Percentiles rank a stretch among this genome's conserved stretches.
Conservation (phyloP, 2,329 filamentous ascomycete species). For the Penicillium vulpinum region DNA sequence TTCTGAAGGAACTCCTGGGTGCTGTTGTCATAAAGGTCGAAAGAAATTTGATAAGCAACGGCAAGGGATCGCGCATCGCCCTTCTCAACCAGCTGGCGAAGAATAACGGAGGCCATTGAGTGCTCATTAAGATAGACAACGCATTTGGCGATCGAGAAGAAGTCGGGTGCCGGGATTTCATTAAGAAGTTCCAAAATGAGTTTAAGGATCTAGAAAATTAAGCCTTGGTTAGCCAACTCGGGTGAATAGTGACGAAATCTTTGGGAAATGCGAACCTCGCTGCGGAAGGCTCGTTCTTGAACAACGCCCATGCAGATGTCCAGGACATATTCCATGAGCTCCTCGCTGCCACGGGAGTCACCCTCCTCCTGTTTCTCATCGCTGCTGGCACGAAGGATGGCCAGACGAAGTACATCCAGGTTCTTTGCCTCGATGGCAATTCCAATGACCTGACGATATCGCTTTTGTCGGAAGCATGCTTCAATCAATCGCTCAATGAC, state of each 20-base stretch:
- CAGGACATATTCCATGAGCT: slow-evolving; percentile 94
- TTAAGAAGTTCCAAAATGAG: slow-evolving; percentile 94
- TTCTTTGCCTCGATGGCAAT: slow-evolving; percentile 95
- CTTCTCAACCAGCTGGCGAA: slow-evolving; percentile 76
- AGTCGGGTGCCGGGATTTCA: slow-evolving; percentile 88
- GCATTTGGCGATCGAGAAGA: slow-evolving; percentile 97
- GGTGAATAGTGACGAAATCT: neutral
- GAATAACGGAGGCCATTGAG: slow-evolving; percentile 82
- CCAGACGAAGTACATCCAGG: slow-evolving; percentile 78
- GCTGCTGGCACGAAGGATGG: slow-evolving; percentile 85
- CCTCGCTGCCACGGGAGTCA: slow-evolving; percentile 69
- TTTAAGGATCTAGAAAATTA: slow-evolving; percentile 66
- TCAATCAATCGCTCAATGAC: slow-evolving; percentile 91
- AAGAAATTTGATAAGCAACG: slow-evolving; percentile 94
- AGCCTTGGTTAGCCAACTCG: neutral
- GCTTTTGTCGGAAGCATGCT: slow-evolving; percentile 78
- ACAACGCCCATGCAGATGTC: slow-evolving; percentile 98
- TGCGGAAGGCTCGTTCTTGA: slow-evolving; percentile 83
- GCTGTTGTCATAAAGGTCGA: slow-evolving; percentile 97
- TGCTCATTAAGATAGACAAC: slow-evolving; percentile 94
- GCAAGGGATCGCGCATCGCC: slow-evolving; percentile 76
- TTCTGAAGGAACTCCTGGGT: slow-evolving; percentile 95
- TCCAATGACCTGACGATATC: slow-evolving; percentile 93
- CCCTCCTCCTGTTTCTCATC: slow-evolving; percentile 71
- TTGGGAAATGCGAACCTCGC: slow-evolving; percentile 52